Evolutionary conservation across 441 rosid species (phyloP).

Genomic region (Viola pubescens): DNA sequence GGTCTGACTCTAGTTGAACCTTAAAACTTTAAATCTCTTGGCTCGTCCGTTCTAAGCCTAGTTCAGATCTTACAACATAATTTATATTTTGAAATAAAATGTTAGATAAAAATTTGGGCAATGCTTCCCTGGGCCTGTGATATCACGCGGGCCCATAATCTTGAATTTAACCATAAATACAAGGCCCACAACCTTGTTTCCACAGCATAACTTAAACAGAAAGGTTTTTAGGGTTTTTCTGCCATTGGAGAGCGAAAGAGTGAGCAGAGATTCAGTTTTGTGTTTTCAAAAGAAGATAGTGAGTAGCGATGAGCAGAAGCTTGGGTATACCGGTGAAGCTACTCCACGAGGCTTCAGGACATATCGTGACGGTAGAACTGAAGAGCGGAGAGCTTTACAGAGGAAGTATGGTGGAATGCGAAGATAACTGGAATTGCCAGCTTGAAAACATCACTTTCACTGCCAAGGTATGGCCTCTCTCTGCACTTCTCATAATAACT

Average conservation of each 20-base stretch:
- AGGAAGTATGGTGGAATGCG: slow-evolving; percentile 97
- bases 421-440: slow-evolving; percentile 99
- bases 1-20: too few relatives aligned
- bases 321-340: slow-evolving; percentile 97
- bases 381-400: slow-evolving; percentile 95
- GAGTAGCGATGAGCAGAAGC: slow-evolving; percentile 71
- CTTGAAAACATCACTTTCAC: slow-evolving; percentile 90
- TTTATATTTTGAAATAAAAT: too few relatives aligned
- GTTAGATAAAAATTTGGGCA: too few relatives aligned
- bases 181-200: too few relatives aligned
- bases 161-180: too few relatives aligned
- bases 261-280: neutral
- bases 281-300: slow-evolving; percentile 6
- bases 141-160: too few relatives aligned
- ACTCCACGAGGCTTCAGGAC: slow-evolving; percentile 93
- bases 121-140: too few relatives aligned
- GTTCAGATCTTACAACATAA: too few relatives aligned
- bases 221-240: slow-evolving; percentile 19
- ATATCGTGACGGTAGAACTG: slow-evolving; percentile 90
- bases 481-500: neutral
- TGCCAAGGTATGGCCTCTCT: slow-evolving; percentile 46
- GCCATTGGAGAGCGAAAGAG: slow-evolving; percentile 31
- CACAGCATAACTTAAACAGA: too few relatives aligned
- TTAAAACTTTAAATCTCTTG: too few relatives aligned
- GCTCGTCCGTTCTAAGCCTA: too few relatives aligned